These are phyloP conservation scores for Trichophyton schoenleinii DNA, from an alignment of 2,329 filamentous ascomycete species.

Conservation along the genomic window DNA sequence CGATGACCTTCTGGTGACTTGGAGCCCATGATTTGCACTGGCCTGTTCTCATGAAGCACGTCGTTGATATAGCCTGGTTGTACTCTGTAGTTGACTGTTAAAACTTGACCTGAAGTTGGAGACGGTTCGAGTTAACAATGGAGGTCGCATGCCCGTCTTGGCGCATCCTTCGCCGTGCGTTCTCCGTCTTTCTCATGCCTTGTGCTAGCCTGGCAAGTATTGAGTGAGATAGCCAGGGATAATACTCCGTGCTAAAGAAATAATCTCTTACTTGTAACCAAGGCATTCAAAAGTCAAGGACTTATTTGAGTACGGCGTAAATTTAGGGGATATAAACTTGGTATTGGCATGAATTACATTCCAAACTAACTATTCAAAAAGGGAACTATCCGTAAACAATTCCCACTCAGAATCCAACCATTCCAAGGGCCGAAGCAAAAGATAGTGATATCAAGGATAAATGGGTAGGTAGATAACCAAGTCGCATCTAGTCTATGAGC, in stretches of 20 bases:
- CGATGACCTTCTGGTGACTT: constrained; percentile 9
- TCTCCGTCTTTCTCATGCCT: background rate
- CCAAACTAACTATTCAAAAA: too few species aligned
- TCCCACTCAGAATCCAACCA: too few species aligned
- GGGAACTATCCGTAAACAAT: too few species aligned
- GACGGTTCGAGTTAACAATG: background rate
- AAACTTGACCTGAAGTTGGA: background rate
- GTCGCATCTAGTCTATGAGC: background rate
- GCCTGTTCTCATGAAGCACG: background rate
- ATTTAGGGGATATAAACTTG: too few species aligned
- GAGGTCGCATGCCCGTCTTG: background rate
- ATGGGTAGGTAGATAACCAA: background rate
- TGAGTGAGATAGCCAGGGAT: too few species aligned
- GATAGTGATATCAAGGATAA: too few species aligned
- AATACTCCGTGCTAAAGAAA: too few species aligned
- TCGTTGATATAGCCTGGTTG: background rate
- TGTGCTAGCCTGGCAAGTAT: background rate
- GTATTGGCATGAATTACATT: too few species aligned
- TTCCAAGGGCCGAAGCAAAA: too few species aligned
- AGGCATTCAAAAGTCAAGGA: too few species aligned
- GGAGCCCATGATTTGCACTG: constrained; percentile 9
- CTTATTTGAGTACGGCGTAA: too few species aligned
- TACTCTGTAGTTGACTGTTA: background rate
- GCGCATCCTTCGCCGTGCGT: background rate
- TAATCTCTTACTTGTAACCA: too few species aligned